Conservation (phyloP, 169 alveolate genomes). For the Plasmodium vivax region DNA sequence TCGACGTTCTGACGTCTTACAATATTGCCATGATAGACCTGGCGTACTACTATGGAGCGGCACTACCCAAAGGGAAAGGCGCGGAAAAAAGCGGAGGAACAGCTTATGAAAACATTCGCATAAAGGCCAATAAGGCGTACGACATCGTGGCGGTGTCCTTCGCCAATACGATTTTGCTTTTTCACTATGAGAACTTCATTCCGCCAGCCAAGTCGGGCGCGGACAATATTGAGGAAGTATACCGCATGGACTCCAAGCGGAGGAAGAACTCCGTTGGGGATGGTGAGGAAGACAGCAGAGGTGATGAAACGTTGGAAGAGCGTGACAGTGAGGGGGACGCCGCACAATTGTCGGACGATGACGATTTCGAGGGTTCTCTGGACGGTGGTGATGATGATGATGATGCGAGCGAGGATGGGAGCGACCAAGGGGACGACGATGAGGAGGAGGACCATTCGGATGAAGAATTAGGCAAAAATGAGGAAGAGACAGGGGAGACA, state of each 20-base stretch:
- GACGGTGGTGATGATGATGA: slow-evolving; percentile 24
- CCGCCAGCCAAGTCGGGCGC: slow-evolving; percentile 26
- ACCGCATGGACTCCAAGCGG: neutral
- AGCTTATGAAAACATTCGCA: slow-evolving; percentile 11
- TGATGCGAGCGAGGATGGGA: neutral
- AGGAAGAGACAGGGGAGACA: neutral
- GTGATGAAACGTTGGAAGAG: neutral
- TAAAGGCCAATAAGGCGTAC: slow-evolving; percentile 55
- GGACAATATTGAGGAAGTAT: slow-evolving; percentile 8
- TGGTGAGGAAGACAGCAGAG: neutral
- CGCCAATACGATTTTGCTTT: neutral
- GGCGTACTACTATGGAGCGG: neutral
- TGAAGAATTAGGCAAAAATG: neutral
- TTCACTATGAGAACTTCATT: slow-evolving; percentile 50
- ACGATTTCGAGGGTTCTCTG: neutral
- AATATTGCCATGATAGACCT: slow-evolving; percentile 49
- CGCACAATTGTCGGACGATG: neutral
- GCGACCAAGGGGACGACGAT: neutral
- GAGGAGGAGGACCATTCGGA: neutral
- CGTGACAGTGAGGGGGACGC: neutral
- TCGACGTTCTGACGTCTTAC: slow-evolving; percentile 63
- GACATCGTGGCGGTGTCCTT: slow-evolving; percentile 47
- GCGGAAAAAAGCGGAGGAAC: neutral
- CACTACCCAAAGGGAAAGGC: neutral
- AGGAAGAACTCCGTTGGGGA: neutral